Evolutionary conservation across 495 filamentous ascomycete genomes (phyloP), one percentile per base, ranked within the genome.

Genomic region (Hypoxylon subgilvum): DNA sequence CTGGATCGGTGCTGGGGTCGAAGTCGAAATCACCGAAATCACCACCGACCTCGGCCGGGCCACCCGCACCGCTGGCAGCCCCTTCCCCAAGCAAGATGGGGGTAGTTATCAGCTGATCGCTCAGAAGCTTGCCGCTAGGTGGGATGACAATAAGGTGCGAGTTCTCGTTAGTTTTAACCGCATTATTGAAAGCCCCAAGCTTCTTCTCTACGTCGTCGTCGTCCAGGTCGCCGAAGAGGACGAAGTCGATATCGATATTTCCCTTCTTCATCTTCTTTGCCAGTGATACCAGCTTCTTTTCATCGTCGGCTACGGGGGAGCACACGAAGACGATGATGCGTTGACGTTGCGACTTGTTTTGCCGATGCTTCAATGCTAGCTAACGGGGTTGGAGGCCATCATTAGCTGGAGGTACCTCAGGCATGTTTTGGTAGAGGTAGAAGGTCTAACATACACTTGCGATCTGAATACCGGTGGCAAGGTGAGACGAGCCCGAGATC

Each of bases 251-350:
- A 46, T 85, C 88, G 50, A 95, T 87, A 67, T 87, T 90, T 70
- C 84, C 86, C 81, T 98, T 98, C 86, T 96, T 97, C 92, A 97
- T 96, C 77, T 93, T 92, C 77, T 90, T 95, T 10, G 93, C 92
- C 9, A 97, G 83, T 69, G 91, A 92, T 56, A 96, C 82, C 0
- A 98, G 82, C 10, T 84, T 82, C 75, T 92, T 92, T 74, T 97
- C 88, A 61, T 88, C 86, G 71, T 98, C 94, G 32, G 82, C 84
- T 66, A 98, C 88, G 31, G 91, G 89, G 2, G 89, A 93, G 80
- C 94, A 97, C 41, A 89, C 91, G 75, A 98, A 97, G 14, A 91
- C 91, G 70, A 98, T 87, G 72, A 97, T 96, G 56, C 94, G 89
- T 80, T 96, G 91, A 41, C 88, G 84, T 73, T 97, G 92, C 28